These are phyloP conservation scores for Hypoxylon subgilvum DNA, from an alignment of 495 filamentous ascomycete genomes.

Conservation along the genomic window DNA sequence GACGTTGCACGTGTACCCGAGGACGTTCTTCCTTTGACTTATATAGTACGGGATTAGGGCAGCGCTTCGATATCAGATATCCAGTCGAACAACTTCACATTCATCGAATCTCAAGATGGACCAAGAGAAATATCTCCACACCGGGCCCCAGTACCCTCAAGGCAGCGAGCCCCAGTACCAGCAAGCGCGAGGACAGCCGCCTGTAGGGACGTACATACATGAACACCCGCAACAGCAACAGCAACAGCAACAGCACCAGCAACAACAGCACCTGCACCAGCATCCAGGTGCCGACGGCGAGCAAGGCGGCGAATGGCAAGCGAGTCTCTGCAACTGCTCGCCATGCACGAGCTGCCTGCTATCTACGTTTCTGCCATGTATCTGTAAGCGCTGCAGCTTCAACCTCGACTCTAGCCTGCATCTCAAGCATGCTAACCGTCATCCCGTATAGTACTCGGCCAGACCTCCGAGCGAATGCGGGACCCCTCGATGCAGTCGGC, in stretches of 20 bases:
- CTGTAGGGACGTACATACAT: slow-evolving; percentile 1
- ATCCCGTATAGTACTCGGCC: slow-evolving; percentile 47
- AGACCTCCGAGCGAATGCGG: slow-evolving; percentile 54
- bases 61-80: too few relatives aligned
- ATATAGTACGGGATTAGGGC: too few relatives aligned
- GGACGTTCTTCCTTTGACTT: too few relatives aligned
- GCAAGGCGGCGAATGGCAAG: slow-evolving; percentile 44
- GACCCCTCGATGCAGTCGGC: slow-evolving; percentile 51
- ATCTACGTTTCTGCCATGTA: slow-evolving; percentile 59
- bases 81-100: too few relatives aligned
- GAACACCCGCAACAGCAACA: slow-evolving; percentile 1
- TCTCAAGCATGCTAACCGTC: background rate
- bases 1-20: too few relatives aligned
- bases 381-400: slow-evolving; percentile 40
- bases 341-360: slow-evolving; percentile 47
- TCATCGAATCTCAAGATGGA: too few relatives aligned
- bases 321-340: slow-evolving; percentile 47
- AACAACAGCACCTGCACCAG: background rate
- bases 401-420: background rate
- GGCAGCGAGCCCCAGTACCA: slow-evolving; percentile 16
- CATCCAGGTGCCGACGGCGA: slow-evolving; percentile 15
- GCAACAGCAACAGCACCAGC: background rate
- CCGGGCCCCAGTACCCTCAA: slow-evolving; percentile 16
- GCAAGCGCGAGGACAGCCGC: slow-evolving; percentile 18
- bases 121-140: slow-evolving; percentile 27